Evolutionary conservation across 495 filamentous ascomycete genomes (phyloP).

Genomic region (Penicillium waksmanii): DNA sequence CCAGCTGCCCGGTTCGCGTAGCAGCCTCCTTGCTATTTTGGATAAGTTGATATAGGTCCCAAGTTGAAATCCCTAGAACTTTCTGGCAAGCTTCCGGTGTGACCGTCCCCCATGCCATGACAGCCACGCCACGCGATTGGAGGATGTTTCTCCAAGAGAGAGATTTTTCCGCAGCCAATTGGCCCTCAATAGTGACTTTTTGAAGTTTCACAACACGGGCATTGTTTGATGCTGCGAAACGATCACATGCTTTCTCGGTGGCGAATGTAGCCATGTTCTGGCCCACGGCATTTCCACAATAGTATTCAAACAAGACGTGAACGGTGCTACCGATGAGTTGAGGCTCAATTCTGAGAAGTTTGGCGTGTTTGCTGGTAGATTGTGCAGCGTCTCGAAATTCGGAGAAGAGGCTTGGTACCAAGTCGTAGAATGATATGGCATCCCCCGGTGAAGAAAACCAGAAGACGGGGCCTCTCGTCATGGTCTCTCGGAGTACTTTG

Average conservation of each 20-base stretch:
- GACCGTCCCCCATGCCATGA: conserved; percentile 18
- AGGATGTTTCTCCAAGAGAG: conserved; percentile 20
- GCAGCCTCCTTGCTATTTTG: conserved; percentile 12
- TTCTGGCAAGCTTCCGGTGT: conserved; percentile 8
- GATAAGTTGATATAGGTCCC: conserved; percentile 5
- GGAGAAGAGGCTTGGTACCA: background rate
- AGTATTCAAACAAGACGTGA: conserved; percentile 17
- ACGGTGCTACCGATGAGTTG: conserved; percentile 16
- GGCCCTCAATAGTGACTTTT: conserved; percentile 12
- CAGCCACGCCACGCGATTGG: conserved; percentile 16
- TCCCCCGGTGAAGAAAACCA: conserved; percentile 9
- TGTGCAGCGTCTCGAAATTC: conserved; percentile 12
- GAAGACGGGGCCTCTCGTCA: conserved; percentile 19
- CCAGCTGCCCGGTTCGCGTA: conserved; percentile 18
- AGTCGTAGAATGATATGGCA: conserved; percentile 8
- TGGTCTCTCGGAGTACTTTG: conserved; percentile 10
- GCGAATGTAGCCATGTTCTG: conserved; percentile 25
- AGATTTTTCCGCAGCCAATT: conserved; percentile 16
- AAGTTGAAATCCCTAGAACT: conserved; percentile 10
- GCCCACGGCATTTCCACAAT: conserved; percentile 19
- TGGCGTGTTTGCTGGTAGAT: conserved; percentile 15
- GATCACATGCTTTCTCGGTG: conserved; percentile 16
- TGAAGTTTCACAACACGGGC: conserved; percentile 1
- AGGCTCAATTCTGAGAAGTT: conserved; percentile 2
- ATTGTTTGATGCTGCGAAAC: background rate